Evolutionary conservation across 345 rosid genomes (phyloP), one percentile per base, ranked within the genome.

Genomic region (Dimocarpus longan): DNA sequence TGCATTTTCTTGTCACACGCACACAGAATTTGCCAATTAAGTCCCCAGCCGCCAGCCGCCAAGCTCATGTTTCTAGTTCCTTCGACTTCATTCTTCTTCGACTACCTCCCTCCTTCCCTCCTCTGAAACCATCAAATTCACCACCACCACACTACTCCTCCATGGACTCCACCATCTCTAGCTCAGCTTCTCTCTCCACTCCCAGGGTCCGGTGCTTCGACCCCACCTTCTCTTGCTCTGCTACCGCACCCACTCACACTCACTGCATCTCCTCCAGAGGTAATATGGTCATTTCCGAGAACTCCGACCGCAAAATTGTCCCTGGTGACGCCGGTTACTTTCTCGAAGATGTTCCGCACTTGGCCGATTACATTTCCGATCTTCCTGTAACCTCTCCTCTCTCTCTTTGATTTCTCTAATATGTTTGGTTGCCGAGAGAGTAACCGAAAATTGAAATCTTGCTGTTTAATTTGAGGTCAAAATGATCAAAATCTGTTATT

Each of bases 301-400:
- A 48, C 9, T 44, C 44, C 10, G 82, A 80, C 52, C 79, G 82
- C 10, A 87, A 89, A 80, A 81, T 80, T 70, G 76, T 87, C n/a
- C 2, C 65, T 54, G 88, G 86, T 11, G 83, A 81, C 8, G 65
- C 18, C 37, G 90, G 90, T 12, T 89, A 84, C 48, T 85, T 89
- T 56, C 90, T 89, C 12, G 85, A 89, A 67, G 92, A 87, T 54
- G 90, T 87, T 68, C 89, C 89, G 59, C 92, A 86, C 75, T 76
- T 89, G 37, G 50, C 84, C 56, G 90, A 89, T 82, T 87, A 86
- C 64, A 70, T 89, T 12, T 68, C 83, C 16, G 70, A 84, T 56
- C 89, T 87, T 40, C 90, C 82, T 11, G 90, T 89, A 85, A 71
- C 44, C 5, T 32, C 3, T 68, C 15, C 48, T 28, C 5, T 16